These are phyloP conservation scores for Diplosphaera chodatii DNA, from an alignment of 139 green algal genomes.

Conservation along the genomic window DNA sequence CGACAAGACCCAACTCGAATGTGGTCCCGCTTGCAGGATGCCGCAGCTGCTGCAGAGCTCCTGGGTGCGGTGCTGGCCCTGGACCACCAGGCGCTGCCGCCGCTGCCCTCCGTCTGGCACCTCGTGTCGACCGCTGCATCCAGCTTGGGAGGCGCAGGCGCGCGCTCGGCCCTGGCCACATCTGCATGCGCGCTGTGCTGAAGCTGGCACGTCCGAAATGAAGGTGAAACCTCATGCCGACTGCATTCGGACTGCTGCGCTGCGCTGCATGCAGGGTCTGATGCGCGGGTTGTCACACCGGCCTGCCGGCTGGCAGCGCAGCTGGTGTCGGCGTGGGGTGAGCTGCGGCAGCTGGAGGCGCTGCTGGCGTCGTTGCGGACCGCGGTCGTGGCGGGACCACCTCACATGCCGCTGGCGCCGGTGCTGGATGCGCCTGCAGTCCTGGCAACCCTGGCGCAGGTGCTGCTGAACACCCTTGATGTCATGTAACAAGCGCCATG, in stretches of 20 bases:
- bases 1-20: too few species aligned
- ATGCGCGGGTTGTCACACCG: too few species aligned
- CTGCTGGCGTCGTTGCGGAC: conserved; percentile 21
- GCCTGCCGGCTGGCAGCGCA: neutral
- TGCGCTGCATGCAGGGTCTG: too few species aligned
- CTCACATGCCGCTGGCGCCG: neutral
- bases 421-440: neutral
- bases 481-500: too few species aligned
- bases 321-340: conserved; percentile 21
- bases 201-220: too few species aligned
- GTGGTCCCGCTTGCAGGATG: neutral
- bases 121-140: conserved; percentile 10
- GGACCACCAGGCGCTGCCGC: conserved; percentile 23
- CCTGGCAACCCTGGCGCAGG: neutral
- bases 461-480: neutral
- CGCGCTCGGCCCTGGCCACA: too few species aligned
- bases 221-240: too few species aligned
- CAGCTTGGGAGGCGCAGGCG: too few species aligned
- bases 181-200: too few species aligned
- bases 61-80: conserved; percentile 20
- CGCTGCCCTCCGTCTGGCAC: conserved; percentile 14
- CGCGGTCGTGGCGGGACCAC: neutral
- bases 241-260: too few species aligned
- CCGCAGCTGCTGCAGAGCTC: conserved; percentile 10
- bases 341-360: conserved; percentile 29